These are phyloP conservation scores for Aspergillus sp. DNA, from an alignment of 2,329 filamentous ascomycete species.

Conservation along the genomic window DNA sequence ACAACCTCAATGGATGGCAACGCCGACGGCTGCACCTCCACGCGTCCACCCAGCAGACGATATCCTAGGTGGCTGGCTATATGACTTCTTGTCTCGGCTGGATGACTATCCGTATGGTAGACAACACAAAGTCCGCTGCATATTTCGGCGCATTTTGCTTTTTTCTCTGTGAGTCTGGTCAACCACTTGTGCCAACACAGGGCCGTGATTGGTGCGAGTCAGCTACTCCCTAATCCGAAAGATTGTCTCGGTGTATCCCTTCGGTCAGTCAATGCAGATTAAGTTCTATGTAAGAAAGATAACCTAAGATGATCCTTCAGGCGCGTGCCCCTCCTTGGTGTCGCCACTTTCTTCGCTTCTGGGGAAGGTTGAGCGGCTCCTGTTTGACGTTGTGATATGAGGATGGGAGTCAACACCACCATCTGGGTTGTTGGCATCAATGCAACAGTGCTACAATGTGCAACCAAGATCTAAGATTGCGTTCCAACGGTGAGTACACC, in stretches of 20 bases:
- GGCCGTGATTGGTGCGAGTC: not conserved
- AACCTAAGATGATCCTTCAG: constrained; percentile 4
- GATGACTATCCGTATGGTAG: not conserved
- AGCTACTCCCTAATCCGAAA: not conserved
- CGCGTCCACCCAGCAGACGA: not conserved
- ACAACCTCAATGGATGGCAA: not conserved
- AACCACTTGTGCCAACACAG: not conserved
- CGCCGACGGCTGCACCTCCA: not conserved
- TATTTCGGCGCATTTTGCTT: too few relatives aligned
- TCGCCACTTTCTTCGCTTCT: constrained; percentile 3
- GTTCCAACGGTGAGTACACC: not conserved
- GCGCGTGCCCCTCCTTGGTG: not conserved
- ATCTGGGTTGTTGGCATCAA: too few relatives aligned
- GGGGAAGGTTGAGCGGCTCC: constrained; percentile 2
- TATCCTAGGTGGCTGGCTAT: not conserved
- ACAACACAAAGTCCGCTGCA: not conserved
- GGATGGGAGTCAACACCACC: too few relatives aligned
- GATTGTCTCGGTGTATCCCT: not conserved
- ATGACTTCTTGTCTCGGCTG: not conserved
- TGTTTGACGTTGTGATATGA: not conserved
- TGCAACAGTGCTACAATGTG: not conserved
- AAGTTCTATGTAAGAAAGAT: constrained; percentile 7
- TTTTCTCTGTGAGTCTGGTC: not conserved
- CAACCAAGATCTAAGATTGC: constrained; percentile 7
- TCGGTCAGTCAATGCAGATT: constrained; percentile 4